Base-by-base conservation (phyloP, 768 basidiomycete species). In the Podaxis sp. region DNA sequence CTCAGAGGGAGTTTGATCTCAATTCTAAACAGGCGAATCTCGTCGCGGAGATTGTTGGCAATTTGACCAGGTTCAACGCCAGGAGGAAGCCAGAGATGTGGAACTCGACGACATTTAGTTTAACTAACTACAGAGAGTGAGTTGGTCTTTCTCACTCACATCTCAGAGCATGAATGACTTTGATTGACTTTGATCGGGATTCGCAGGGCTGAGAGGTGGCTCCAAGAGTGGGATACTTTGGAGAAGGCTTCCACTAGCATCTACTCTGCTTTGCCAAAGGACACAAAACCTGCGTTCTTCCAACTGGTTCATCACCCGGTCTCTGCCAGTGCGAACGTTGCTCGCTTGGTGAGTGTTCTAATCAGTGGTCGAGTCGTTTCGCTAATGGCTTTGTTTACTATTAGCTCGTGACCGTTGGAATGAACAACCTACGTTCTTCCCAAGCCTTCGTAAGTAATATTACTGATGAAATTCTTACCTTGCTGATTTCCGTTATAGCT, bases 81-180 rank as follows among this genome's bases (percentile, higher is more conserved):
- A 74, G 84, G 47, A 73, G 85, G 63, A 90, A 90, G 73, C 85
- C 85, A 0, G 89, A 91, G 74, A 73, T 89, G 37, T 70, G 86
- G 64, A 85, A 85, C 67, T 64, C 78, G 9, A 87, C 85, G 3
- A 86, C 84, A 0, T 90, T 79, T 71, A 87, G 85, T 61, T 68
- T 89, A 64, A 77, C 76, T 53, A 85, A 87, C 69, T 90, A 89
- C 69, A 75, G 87, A 69, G 88, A 90, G 88, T 88, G 65, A 61
- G 85, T 13, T n/a, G 13, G 75, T 4, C n/a, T n/a, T 51, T 13
- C 22, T 17, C 29, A 49, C 46, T 63, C 40, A 40, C 50, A 1
- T 49, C 2, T 33, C 33, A 17, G 17, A 6, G 17, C 37, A 43
- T 19, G 36, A 29, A n/a, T 47, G 56, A 29, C 62, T 8, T 37